Evolutionary conservation across 177 flowering plant species (phyloP).

Genomic region (Telopea speciosissima): DNA sequence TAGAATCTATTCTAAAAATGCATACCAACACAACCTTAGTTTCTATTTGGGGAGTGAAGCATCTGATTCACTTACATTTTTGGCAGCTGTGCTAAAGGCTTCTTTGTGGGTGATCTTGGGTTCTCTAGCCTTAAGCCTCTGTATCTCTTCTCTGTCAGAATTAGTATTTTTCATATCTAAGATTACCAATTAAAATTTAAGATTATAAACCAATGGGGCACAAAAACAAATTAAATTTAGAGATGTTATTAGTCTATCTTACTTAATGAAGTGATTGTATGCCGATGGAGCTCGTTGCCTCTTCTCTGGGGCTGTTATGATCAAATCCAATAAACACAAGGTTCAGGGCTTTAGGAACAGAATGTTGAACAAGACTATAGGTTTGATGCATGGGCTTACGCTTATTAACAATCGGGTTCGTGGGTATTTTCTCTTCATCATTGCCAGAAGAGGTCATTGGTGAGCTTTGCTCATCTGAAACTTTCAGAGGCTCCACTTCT

Average conservation of each 20-base stretch:
- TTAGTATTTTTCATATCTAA: not conserved
- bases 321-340: constrained; percentile 3
- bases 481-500: constrained; percentile 27
- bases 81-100: constrained; percentile 93
- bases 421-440: constrained; percentile 23
- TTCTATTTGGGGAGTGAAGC: not conserved
- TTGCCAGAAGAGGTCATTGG: constrained; percentile 31
- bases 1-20: too few species aligned
- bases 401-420: constrained; percentile 47
- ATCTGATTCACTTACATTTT: constrained; percentile 49
- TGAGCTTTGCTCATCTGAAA: constrained; percentile 23
- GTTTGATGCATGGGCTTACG: constrained; percentile 32
- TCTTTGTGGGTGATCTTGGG: constrained; percentile 86
- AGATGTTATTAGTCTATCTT: constrained; percentile 4
- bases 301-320: constrained; percentile 77
- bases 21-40: not conserved
- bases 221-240: not conserved
- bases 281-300: constrained; percentile 89
- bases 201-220: too few species aligned
- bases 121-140: constrained; percentile 67
- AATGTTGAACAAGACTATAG: not conserved
- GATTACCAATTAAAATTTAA: not conserved
- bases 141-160: constrained; percentile 74
- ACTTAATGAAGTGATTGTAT: constrained; percentile 90
- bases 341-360: not conserved